Conservation (phyloP, 2,329 filamentous ascomycete species). For the Talaromyces sp. region DNA sequence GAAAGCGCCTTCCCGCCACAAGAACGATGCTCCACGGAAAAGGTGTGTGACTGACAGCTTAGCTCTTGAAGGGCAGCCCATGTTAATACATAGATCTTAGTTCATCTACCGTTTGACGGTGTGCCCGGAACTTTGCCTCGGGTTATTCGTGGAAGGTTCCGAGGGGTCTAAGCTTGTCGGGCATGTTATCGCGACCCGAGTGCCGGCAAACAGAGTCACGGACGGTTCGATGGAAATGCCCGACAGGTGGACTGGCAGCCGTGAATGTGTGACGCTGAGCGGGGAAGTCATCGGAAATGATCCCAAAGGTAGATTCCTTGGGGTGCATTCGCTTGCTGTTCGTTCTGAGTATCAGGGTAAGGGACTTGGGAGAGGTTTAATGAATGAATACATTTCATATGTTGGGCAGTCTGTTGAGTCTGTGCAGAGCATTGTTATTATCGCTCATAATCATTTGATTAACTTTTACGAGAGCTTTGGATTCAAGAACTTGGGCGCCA, state of each 20-base stretch:
- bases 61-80: too few species aligned
- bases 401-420: not conserved
- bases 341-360: slow-evolving; percentile 18
- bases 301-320: slow-evolving; percentile 11
- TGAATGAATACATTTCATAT: slow-evolving; percentile 15
- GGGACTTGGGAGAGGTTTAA: slow-evolving; percentile 16
- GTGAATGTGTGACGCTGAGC: not conserved
- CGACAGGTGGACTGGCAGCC: slow-evolving; percentile 14
- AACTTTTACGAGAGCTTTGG: slow-evolving; percentile 19
- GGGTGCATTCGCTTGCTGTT: slow-evolving; percentile 20
- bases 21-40: slow-evolving; percentile 21
- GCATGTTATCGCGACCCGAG: slow-evolving; percentile 16
- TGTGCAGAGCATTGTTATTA: slow-evolving; percentile 10
- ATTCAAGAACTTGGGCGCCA: slow-evolving; percentile 14
- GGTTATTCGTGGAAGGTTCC: slow-evolving; percentile 13
- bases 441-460: slow-evolving; percentile 22
- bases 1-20: slow-evolving; percentile 16
- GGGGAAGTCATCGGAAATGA: slow-evolving; percentile 19
- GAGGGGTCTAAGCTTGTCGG: slow-evolving; percentile 11
- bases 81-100: too few species aligned
- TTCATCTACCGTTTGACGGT: slow-evolving; percentile 18
- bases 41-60: slow-evolving; percentile 13
- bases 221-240: slow-evolving; percentile 23
- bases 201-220: slow-evolving; percentile 7
- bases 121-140: slow-evolving; percentile 13